Evolutionary conservation across 1,139 yeast genomes (phyloP).

Genomic region (Arxiozyma slooffiae): DNA sequence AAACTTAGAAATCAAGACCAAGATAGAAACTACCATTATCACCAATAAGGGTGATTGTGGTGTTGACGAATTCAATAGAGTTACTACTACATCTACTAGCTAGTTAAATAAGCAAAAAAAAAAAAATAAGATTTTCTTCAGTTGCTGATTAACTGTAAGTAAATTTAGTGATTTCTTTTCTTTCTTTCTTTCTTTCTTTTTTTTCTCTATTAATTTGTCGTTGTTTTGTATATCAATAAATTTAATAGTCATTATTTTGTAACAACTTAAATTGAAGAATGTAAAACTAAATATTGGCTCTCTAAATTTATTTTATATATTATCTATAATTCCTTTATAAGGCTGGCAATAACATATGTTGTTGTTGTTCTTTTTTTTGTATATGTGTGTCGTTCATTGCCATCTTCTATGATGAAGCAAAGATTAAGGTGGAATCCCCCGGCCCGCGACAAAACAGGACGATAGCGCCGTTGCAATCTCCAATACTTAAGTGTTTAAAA

Average conservation of each 20-base stretch:
- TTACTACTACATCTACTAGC: neutral
- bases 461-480: neutral
- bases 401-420: neutral
- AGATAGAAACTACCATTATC: neutral
- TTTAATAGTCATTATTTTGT: no score
- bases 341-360: no score
- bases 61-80: neutral
- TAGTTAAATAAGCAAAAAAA: neutral
- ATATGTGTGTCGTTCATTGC: neutral
- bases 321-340: no score
- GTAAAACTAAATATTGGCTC: no score
- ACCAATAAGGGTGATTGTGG: neutral
- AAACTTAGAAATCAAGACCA: neutral
- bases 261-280: no score
- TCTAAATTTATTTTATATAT: no score
- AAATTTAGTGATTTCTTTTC: neutral
- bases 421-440: neutral
- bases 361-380: no score
- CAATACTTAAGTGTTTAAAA: neutral
- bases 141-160: neutral
- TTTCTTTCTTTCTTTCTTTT: no score
- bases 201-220: no score
- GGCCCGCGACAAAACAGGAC: neutral
- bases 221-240: no score
- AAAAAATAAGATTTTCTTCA: neutral